Evolutionary conservation across 2,329 filamentous ascomycete species (phyloP).

Genomic region (Epichloe elymi): DNA sequence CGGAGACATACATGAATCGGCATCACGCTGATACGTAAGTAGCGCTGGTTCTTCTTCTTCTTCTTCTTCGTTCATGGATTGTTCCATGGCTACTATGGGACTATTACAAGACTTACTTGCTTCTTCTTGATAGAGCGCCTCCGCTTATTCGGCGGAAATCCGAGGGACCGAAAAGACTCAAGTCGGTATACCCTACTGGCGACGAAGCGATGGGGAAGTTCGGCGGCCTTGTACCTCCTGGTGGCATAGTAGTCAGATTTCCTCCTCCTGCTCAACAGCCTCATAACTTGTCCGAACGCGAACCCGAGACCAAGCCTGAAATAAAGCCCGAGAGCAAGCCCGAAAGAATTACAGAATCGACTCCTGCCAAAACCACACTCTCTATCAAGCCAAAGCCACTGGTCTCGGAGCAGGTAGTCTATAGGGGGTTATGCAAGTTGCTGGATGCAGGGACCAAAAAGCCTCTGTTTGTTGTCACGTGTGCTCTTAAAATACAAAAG

Average conservation of each 20-base stretch:
- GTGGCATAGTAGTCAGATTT: not conserved
- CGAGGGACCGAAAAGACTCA: not conserved
- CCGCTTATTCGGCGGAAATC: constrained; percentile 2
- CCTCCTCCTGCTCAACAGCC: not conserved
- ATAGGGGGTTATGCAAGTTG: constrained; percentile 9
- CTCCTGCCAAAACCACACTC: not conserved
- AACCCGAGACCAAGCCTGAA: not conserved
- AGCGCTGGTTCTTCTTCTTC: not conserved
- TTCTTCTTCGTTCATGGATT: not conserved
- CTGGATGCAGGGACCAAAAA: constrained; percentile 4
- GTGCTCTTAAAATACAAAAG: constrained; percentile 9
- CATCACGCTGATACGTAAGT: constrained; percentile 7
- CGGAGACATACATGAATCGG: constrained; percentile 3
- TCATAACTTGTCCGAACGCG: not conserved
- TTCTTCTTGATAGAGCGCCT: constrained; percentile 6
- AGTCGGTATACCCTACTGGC: not conserved
- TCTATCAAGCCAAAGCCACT: not conserved
- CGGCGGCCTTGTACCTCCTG: constrained; percentile 2
- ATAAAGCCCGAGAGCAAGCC: no score
- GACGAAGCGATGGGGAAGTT: not conserved
- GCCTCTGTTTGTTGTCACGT: constrained; percentile 5
- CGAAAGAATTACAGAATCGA: not conserved
- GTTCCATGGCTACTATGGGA: no score
- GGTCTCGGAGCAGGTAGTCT: constrained; percentile 8
- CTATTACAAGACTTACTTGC: no score